Evolutionary conservation across 352 stramenopile species (phyloP).

Genomic region (Phytophthora sp.): DNA sequence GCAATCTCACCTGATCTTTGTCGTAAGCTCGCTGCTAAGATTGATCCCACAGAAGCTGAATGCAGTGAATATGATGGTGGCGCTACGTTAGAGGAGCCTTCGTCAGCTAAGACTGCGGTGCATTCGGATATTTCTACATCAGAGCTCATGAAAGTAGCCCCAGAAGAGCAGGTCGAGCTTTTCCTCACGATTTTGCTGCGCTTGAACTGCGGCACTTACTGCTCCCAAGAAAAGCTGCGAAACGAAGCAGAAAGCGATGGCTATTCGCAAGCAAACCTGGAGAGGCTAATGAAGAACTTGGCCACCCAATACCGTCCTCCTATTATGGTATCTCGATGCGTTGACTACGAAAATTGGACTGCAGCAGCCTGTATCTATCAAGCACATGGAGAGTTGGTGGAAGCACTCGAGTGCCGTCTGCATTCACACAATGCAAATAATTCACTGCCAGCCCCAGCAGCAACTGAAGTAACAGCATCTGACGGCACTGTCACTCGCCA

Average conservation of each 20-base stretch:
- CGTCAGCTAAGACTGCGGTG: conserved; percentile 6
- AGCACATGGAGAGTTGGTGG: conserved; percentile 78
- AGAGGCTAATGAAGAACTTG: conserved; percentile 60
- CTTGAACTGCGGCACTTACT: conserved; percentile 44
- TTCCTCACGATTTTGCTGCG: conserved; percentile 76
- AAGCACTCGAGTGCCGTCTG: conserved; percentile 84
- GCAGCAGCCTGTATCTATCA: conserved; percentile 81
- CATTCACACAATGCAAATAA: conserved; percentile 60
- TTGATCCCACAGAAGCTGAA: conserved; percentile 45
- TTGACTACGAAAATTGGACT: conserved; percentile 86
- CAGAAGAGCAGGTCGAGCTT: conserved; percentile 76
- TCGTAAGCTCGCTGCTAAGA: conserved; percentile 38
- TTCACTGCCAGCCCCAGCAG: conserved; percentile 1
- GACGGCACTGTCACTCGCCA: conserved; percentile 30
- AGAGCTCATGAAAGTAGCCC: conserved; percentile 40
- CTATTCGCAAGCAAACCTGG: conserved; percentile 61
- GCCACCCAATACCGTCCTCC: conserved; percentile 75
- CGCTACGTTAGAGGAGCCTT: conserved; percentile 2
- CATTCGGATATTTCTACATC: conserved; percentile 50
- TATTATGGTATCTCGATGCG: conserved; percentile 76
- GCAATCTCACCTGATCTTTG: conserved; percentile 46
- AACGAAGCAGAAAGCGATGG: conserved; percentile 9
- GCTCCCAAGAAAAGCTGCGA: neutral
- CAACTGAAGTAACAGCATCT: neutral
- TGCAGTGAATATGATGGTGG: neutral